Base-by-base conservation (phyloP, 345 rosid species). In the Hibiscus trionum region DNA sequence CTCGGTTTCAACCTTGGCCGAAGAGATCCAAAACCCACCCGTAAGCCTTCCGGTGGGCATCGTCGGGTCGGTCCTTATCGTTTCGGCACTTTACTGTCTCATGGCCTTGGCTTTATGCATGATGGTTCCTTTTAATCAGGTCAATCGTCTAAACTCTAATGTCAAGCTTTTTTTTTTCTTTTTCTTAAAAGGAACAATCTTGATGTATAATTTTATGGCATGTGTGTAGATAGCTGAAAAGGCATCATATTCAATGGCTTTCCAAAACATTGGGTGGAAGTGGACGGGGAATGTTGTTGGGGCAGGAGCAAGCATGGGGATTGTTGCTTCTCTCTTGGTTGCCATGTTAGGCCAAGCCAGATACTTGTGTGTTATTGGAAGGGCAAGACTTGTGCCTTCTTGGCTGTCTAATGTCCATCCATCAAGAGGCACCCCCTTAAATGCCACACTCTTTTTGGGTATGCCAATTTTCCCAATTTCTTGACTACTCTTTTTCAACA, bases 291-390 rank as follows among this genome's bases (percentile, higher is more conserved):
- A 93, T 76, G 81, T 89, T 55, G 97, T 93, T 4, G 97, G 96
- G 56, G 97, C 87, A 2, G 98, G 98, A 66, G 98, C 98, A 65
- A 88, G 98, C 77, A 72, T 91, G 84, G 98, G 98, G 56, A 93
- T 91, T 15, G 92, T 91, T 50, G 98, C 97, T 52, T 93, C 98
- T 29, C 89, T 93, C 3, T 73, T 93, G 82, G 98, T 93, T 26
- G 98, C 98, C 17, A 93, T 93, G 98, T 78, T 93, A 76, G 98
- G 97, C 49, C 98, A 93, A 81, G 92, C 98, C 19, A 83, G 98
- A 79, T 91, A 93, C 82, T 93, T 93, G 26, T 93, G 98, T 84
- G 98, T 93, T 49, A 84, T 93, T 47, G 96, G 89, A 52, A 87
- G 98, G 86, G 91, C 97, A n/a, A 76, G 92, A 69, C 84, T 93